Base-by-base conservation (phyloP, 495 filamentous ascomycete species). In the Ramalina peruviana region DNA sequence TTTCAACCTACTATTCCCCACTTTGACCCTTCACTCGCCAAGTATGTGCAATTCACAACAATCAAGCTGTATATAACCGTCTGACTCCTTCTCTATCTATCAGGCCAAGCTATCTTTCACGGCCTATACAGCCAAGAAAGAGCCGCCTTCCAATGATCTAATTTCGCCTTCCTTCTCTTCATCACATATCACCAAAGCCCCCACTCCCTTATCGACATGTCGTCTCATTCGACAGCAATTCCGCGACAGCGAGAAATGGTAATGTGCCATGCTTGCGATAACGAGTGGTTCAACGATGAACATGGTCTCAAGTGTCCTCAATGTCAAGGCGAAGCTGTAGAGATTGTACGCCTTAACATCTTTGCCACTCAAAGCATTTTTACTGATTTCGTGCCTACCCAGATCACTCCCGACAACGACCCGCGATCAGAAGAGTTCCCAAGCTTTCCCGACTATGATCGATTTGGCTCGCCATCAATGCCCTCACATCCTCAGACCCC, bases 221-320 rank as follows among this genome's bases (percentile, higher is more conserved):
- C 37, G 17, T 33, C 50, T 48, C 44, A 42, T 40, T 55, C 66
- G 64, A 63, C 56, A 56, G 46, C 66, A 67, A 6, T 11, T 26
- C 6, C 42, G 48, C 41, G 43, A 60, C 68, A 65, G 46, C 66
- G 78, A 54, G 82, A 93, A 62, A 69, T 87, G 19, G 79, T 95
- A 42, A 85, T 73, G 58, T 98, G 92, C 62, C 86, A 96, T 63
- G 57, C 65, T 33, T 97, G 92, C 69, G 57, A 72, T 36, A 70
- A 82, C 41, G 83, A 94, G 57, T 96, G 86, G 87, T 81, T 78
- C 52, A 69, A 75, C 47, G 76, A 85, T 57, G 72, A 83, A 49
- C 68, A 72, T 54, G 76, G 73, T 33, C 64, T 94, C 45, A 63
- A 62, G 12, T 98, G 92, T 54, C 88, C 89, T n/a, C 59, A 65